A percentile compares a stretch with the other conserved stretches of the same genome.
These are phyloP conservation scores for Dryas integrifolia DNA, from an alignment of 331 rosid genomes.

Conservation along the genomic window DNA sequence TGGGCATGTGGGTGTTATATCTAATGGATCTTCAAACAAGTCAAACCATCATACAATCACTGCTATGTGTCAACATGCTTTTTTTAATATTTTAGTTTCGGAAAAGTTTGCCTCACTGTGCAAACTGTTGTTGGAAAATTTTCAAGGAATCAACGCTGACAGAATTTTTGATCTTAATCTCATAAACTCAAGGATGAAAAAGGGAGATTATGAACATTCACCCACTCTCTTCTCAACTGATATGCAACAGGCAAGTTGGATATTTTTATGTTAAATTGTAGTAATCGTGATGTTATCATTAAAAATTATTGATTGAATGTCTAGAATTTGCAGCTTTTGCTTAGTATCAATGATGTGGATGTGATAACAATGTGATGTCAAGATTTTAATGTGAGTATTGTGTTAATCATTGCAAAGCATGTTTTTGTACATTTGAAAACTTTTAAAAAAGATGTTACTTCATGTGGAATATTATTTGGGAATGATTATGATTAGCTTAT, in stretches of 20 bases:
- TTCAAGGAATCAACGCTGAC: slow-evolving; percentile 72
- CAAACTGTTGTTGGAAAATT: slow-evolving; percentile 58
- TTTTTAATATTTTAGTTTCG: slow-evolving; percentile 54
- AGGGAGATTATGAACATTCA: slow-evolving; percentile 62
- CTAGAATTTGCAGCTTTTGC: slow-evolving; percentile 11
- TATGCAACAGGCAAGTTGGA: slow-evolving; percentile 64
- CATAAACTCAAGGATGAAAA: slow-evolving; percentile 69
- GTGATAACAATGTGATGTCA: neutral
- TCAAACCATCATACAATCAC: slow-evolving; percentile 34
- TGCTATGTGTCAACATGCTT: slow-evolving; percentile 53
- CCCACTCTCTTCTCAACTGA: slow-evolving; percentile 78
- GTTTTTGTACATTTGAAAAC: neutral
- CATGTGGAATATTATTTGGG: neutral
- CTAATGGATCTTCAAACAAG: slow-evolving; percentile 46
- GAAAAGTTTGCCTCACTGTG: slow-evolving; percentile 69
- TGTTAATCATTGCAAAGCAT: neutral
- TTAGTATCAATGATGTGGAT: slow-evolving; percentile 7
- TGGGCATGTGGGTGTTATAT: slow-evolving; percentile 38
- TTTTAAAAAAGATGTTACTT: neutral
- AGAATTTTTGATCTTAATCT: slow-evolving; percentile 62
- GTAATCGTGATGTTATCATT: neutral
- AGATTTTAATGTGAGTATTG: slow-evolving; percentile 6
- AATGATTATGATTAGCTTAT: neutral
- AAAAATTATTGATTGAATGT: slow-evolving; percentile 12
- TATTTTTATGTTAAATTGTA: slow-evolving; percentile 1